Percentiles rank a stretch among this genome's conserved stretches.
Conservation (phyloP, 2,329 filamentous ascomycete species). For the Aspergillus floridensis region DNA sequence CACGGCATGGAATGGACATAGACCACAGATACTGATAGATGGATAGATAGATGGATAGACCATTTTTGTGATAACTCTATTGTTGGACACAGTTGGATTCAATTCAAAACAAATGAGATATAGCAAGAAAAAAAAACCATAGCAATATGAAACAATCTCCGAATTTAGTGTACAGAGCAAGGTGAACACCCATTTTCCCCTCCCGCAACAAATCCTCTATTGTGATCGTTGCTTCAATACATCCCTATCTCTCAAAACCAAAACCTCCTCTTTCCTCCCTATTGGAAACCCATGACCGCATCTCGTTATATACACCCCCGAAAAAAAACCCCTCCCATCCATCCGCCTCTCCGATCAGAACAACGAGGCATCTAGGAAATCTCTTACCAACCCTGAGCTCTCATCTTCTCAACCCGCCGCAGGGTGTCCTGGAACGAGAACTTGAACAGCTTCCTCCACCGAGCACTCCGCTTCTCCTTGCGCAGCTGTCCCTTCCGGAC, state of each 20-base stretch:
- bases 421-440: conserved; percentile 45
- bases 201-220: too few species aligned
- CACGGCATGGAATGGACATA: background rate
- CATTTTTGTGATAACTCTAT: background rate
- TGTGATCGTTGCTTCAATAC: too few species aligned
- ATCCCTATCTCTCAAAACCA: too few species aligned
- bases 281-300: too few species aligned
- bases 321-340: background rate
- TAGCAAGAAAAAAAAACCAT: background rate
- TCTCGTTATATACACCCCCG: too few species aligned
- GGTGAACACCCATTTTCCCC: background rate
- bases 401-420: conserved; percentile 43
- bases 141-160: background rate
- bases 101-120: background rate
- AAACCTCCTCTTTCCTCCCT: too few species aligned
- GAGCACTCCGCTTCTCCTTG: conserved; percentile 38
- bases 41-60: background rate
- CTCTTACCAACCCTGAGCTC: conserved; percentile 46
- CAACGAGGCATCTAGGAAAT: background rate
- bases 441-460: conserved; percentile 47
- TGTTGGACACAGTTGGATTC: background rate
- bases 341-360: background rate
- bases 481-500: conserved; percentile 41
- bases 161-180: background rate
- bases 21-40: background rate